Conservation (phyloP, 257 asterid genomes). For the Solanum corneliomulleri region DNA sequence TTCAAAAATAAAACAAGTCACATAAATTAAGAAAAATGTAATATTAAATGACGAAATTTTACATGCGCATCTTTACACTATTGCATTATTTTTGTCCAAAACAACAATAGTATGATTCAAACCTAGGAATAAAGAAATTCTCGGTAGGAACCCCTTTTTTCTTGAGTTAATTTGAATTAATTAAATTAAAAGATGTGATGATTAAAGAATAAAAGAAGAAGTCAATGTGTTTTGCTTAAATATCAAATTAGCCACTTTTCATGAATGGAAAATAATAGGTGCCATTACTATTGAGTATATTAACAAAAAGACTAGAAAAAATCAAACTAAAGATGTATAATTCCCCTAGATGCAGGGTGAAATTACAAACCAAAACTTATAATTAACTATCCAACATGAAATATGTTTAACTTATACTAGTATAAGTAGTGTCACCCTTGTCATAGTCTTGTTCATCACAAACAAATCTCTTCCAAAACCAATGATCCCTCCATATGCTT, state of each 20-base stretch:
- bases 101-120: neutral
- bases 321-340: neutral
- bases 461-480: constrained; percentile 29
- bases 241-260: neutral
- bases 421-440: neutral
- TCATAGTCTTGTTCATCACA: neutral
- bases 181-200: neutral
- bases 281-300: neutral
- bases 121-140: neutral
- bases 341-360: neutral
- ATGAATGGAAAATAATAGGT: neutral
- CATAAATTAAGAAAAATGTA: no score
- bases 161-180: neutral
- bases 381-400: neutral
- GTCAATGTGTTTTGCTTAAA: neutral
- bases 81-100: neutral
- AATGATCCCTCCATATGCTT: constrained; percentile 28
- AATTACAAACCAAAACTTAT: neutral
- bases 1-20: no score
- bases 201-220: neutral
- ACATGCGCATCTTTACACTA: no score
- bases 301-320: neutral
- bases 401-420: neutral
- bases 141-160: neutral
- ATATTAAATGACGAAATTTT: no score